A percentile compares a stretch with the other conserved stretches of the same genome.
Conservation (phyloP, 2,329 filamentous ascomycete genomes). For the Ophiocordyceps polyrhachis-furcata region DNA sequence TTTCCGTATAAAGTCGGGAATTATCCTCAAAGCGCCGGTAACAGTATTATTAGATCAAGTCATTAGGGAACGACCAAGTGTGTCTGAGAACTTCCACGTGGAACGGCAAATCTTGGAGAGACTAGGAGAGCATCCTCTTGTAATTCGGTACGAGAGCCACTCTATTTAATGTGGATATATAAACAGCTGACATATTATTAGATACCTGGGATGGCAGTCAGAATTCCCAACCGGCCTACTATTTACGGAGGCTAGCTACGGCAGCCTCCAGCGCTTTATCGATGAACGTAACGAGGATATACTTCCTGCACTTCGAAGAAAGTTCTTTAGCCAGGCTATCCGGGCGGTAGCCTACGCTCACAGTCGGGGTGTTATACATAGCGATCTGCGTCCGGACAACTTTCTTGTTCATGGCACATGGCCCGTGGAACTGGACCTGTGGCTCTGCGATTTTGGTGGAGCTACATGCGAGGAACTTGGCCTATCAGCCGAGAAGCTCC, state of each 20-base stretch:
- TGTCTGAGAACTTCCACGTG: conserved; percentile 1
- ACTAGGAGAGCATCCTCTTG: conserved; percentile 3
- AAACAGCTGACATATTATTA: not conserved
- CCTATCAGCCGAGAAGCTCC: not conserved
- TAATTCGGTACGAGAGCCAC: conserved; percentile 1
- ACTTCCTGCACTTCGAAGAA: not conserved
- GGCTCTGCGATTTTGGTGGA: conserved; percentile 1
- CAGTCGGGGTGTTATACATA: conserved; percentile 1
- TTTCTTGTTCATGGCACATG: not conserved
- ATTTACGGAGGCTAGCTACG: not conserved
- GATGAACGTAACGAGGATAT: not conserved
- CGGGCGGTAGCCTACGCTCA: not conserved
- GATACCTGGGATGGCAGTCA: not conserved
- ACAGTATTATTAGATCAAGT: conserved; percentile 1
- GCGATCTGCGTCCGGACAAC: conserved; percentile 1
- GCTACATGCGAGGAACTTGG: not conserved
- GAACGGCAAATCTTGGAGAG: conserved; percentile 3
- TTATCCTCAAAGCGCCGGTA: conserved; percentile 3
- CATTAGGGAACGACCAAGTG: conserved; percentile 1
- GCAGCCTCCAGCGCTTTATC: conserved; percentile 1
- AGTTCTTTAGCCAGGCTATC: not conserved
- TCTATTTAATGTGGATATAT: not conserved
- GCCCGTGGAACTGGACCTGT: not conserved
- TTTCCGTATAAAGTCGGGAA: conserved; percentile 2
- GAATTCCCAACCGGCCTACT: not conserved